phyloP scores from a whole-genome alignment of 139 green algal genomes.

The Penium margaritaceum region DNA sequence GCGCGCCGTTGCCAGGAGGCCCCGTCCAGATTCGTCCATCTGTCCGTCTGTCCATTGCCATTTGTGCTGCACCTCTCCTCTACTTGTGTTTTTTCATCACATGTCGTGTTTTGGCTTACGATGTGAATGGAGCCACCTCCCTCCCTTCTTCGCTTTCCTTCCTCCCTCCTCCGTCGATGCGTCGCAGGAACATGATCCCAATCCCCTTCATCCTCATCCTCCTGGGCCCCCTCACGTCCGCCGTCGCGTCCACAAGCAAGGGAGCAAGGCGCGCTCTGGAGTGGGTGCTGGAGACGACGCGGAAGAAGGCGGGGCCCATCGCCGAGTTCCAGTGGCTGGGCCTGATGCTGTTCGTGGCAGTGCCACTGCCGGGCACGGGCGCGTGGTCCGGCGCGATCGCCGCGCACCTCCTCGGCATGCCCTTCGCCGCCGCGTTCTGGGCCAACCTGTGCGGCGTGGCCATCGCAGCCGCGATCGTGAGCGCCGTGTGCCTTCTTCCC shows the following conservation, averaged over 20 bases:
- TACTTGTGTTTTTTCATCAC: neutral
- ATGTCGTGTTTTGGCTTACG: no score
- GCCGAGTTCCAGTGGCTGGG: slow-evolving; percentile 38
- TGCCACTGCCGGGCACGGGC: slow-evolving; percentile 42
- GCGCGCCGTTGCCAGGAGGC: no score
- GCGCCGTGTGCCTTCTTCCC: slow-evolving; percentile 14
- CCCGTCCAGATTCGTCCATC: no score
- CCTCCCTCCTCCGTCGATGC: neutral
- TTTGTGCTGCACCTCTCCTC: no score
- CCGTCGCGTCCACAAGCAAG: slow-evolving; percentile 1
- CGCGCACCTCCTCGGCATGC: slow-evolving; percentile 37
- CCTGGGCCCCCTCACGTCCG: slow-evolving; percentile 19
- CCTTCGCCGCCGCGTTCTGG: slow-evolving; percentile 35
- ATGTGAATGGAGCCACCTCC: no score
- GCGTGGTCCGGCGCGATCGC: slow-evolving; percentile 45
- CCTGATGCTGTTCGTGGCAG: slow-evolving; percentile 46
- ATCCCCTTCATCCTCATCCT: slow-evolving; percentile 44
- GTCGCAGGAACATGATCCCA: slow-evolving; percentile 43
- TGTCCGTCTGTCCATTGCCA: no score
- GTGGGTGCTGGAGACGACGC: slow-evolving; percentile 29
- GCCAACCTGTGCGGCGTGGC: slow-evolving; percentile 35
- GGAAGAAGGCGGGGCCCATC: slow-evolving; percentile 33
- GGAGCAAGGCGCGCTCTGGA: neutral
- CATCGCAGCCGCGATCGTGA: slow-evolving; percentile 45
- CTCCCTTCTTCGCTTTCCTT: neutral